Percentiles rank a stretch among this genome's conserved stretches.
These are phyloP conservation scores for Ustilago esculenta DNA, from an alignment of 1,284 basidiomycete species.

Conservation along the genomic window DNA sequence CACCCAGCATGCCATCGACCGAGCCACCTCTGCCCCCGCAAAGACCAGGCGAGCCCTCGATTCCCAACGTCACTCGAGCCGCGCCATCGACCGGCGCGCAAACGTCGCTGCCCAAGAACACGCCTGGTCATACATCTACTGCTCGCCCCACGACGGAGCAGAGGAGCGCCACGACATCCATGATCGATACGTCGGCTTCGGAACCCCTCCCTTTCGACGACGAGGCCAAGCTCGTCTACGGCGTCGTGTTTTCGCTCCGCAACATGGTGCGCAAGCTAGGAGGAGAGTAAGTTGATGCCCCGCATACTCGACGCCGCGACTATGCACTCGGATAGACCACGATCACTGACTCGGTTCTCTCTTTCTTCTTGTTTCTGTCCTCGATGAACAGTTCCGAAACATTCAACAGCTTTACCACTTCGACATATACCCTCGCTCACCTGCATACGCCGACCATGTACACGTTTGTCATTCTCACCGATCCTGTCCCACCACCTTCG, in stretches of 20 bases:
- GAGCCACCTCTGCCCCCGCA: slow-evolving; percentile 18
- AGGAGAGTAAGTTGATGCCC: slow-evolving; percentile 41
- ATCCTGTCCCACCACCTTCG: slow-evolving; percentile 74
- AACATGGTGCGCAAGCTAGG: slow-evolving; percentile 92
- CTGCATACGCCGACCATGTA: slow-evolving; percentile 91
- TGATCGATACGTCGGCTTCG: slow-evolving; percentile 14
- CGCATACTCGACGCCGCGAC: no score
- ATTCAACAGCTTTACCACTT: slow-evolving; percentile 89
- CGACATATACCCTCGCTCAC: slow-evolving; percentile 90
- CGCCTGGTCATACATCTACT: neutral
- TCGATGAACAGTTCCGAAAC: slow-evolving; percentile 72
- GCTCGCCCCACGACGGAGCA: slow-evolving; percentile 4
- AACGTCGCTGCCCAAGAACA: neutral
- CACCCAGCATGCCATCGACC: slow-evolving; percentile 2
- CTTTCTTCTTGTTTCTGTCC: no score
- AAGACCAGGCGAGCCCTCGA: slow-evolving; percentile 30
- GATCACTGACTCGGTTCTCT: no score
- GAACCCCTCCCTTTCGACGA: slow-evolving; percentile 81
- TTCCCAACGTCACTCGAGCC: slow-evolving; percentile 40
- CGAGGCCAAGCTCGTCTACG: slow-evolving; percentile 96
- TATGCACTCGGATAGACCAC: no score
- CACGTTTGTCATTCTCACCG: slow-evolving; percentile 93
- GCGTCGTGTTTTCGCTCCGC: slow-evolving; percentile 87
- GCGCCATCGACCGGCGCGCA: neutral
- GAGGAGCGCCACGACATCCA: slow-evolving; percentile 1